Base-by-base conservation (phyloP, 2,329 filamentous ascomycete species). In the Meredithiella fracta region DNA sequence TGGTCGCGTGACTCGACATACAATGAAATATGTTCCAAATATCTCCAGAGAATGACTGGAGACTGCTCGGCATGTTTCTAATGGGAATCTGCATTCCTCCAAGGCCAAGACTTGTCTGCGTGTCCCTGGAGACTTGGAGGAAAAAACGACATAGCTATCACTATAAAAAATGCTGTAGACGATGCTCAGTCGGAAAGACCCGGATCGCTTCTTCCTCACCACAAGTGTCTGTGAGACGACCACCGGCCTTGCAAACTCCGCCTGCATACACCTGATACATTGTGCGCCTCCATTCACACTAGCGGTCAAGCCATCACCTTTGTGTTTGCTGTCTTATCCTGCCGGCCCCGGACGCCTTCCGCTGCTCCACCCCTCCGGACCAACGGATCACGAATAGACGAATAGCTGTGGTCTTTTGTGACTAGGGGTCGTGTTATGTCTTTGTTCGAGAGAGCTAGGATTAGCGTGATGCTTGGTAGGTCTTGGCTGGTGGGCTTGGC, bases 341-440 rank as follows among this genome's bases (percentile, higher is more conserved):
- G 49, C 29, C 49, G 31, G 26, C 20, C n/a, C 49, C 26, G 26
- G 40, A 44, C 14, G 40, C 49, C 49, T 51, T 51, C 49, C 49
- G 49, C 31, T 51, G 49, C 49, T 51, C 49, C 49, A 51, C 49
- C 15, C 3, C 15, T 25, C 49, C 49, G 49, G 49, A 34, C 49
- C 49, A 51, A 51, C 25, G 49, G 49, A 44, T n/a, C 40, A 44
- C 17, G 40, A 44, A 20, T 44, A 17, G 4, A n/a, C 40, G 40
- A 20, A 15, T 2, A 17, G 15, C 11, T 17, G 15, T 20, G 40
- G 15, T 44, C 11, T n/a, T 34, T 34, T 34, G 29, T 11, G 5
- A 34, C 29, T 5, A 34, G 29, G 29, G 15, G n/a, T 4, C 8
- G 8, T n/a, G 40, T 2, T 38, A 38, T 20, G 17, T 44, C 26